Conservation (phyloP, 768 basidiomycete genomes). For the Paxillus rubicundulus region DNA sequence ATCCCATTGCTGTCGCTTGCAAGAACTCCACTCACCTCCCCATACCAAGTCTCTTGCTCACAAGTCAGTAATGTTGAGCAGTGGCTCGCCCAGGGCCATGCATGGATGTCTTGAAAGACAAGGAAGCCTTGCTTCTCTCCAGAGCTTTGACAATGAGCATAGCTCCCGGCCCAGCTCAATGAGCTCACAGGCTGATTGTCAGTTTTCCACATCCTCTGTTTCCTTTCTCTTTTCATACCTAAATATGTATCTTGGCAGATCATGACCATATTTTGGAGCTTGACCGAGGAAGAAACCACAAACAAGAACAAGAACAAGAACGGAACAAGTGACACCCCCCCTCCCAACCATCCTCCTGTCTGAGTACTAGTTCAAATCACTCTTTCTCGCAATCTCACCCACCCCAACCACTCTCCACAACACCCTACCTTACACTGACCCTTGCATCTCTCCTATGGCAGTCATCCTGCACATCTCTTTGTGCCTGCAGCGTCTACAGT, state of each 20-base stretch:
- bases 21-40: constrained; percentile 27
- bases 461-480: constrained; percentile 32
- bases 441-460: constrained; percentile 31
- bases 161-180: constrained; percentile 45
- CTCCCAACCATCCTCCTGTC: constrained; percentile 45
- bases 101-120: constrained; percentile 21
- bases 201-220: constrained; percentile 19
- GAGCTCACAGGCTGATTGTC: constrained; percentile 53
- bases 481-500: constrained; percentile 9
- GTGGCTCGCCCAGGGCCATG: constrained; percentile 3
- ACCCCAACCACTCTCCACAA: constrained; percentile 40
- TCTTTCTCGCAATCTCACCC: constrained; percentile 38
- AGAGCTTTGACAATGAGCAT: constrained; percentile 39
- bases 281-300: constrained; percentile 43
- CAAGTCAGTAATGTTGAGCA: constrained; percentile 11
- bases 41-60: constrained; percentile 20
- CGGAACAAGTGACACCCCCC: constrained; percentile 50
- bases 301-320: constrained; percentile 53
- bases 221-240: neutral
- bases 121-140: constrained; percentile 41
- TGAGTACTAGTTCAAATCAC: constrained; percentile 36
- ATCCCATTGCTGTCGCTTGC: constrained; percentile 24
- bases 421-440: constrained; percentile 34
- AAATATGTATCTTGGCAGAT: constrained; percentile 33
- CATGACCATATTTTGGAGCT: constrained; percentile 42